These are phyloP conservation scores for Lodderomyces parapsilosis DNA, from an alignment of 1,139 yeast genomes.

Conservation along the genomic window DNA sequence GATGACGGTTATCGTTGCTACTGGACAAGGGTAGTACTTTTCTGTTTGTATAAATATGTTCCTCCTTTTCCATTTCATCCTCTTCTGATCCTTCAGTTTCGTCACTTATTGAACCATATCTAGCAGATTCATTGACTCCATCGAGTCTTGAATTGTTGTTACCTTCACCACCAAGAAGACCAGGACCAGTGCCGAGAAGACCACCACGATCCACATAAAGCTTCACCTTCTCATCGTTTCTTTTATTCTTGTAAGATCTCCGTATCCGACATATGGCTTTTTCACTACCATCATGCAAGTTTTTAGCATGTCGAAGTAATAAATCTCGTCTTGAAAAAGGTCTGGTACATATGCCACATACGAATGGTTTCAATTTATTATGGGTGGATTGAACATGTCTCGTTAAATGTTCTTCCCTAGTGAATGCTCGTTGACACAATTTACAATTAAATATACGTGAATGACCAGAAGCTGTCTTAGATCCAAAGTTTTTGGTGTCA, in stretches of 20 bases:
- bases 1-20: neutral
- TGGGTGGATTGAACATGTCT: conserved; percentile 47
- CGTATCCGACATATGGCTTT: conserved; percentile 46
- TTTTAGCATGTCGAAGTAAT: conserved; percentile 89
- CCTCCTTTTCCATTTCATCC: neutral
- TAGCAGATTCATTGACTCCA: neutral
- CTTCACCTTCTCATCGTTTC: conserved; percentile 5
- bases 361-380: conserved; percentile 51
- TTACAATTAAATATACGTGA: conserved; percentile 44
- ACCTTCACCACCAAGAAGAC: conserved; percentile 1
- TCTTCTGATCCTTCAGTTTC: conserved; percentile 2
- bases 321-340: conserved; percentile 92
- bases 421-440: conserved; percentile 46
- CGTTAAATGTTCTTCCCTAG: conserved; percentile 48
- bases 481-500: conserved; percentile 26
- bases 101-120: conserved; percentile 1
- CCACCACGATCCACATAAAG: neutral
- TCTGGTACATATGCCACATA: conserved; percentile 93
- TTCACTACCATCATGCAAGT: conserved; percentile 74
- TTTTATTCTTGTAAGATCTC: conserved; percentile 31
- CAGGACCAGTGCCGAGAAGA: neutral
- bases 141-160: conserved; percentile 3
- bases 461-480: conserved; percentile 47
- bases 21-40: neutral
- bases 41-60: neutral